Evolutionary conservation across 257 asterid species (phyloP).

Genomic region (Nyctanthes arbortristis): DNA sequence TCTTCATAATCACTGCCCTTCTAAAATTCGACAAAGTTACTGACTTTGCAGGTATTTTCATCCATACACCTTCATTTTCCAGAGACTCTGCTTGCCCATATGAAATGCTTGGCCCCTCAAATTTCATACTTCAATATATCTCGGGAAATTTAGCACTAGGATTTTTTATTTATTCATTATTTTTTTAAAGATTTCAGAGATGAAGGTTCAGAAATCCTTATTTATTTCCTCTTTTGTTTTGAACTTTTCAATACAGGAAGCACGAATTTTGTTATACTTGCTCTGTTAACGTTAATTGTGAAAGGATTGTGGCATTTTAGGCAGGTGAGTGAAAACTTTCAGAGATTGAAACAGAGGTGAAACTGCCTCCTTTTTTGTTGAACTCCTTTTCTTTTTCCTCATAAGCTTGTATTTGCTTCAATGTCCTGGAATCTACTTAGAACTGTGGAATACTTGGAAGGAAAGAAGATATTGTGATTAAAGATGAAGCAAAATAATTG

Average conservation of each 20-base stretch:
- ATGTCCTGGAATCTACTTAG: not conserved
- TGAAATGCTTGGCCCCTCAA: conserved; percentile 5
- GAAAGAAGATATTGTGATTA: not conserved
- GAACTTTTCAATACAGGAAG: conserved; percentile 55
- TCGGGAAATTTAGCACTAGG: not conserved
- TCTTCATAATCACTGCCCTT: conserved; percentile 88
- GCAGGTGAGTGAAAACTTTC: conserved; percentile 54
- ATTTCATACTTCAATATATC: not conserved
- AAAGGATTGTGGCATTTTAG: conserved; percentile 92
- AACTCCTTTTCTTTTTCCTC: not conserved
- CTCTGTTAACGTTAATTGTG: conserved; percentile 72
- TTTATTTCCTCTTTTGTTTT: not conserved
- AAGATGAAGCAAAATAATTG: conserved; percentile 6
- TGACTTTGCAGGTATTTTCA: conserved; percentile 79
- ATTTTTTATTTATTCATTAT: too few relatives aligned
- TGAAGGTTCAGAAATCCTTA: too few relatives aligned
- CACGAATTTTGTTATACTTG: conserved; percentile 83
- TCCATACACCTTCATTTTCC: conserved; percentile 1
- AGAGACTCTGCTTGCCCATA: not conserved
- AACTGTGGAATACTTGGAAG: not conserved
- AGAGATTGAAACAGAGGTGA: not conserved
- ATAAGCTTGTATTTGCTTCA: not conserved
- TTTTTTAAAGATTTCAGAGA: too few relatives aligned
- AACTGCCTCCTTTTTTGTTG: not conserved
- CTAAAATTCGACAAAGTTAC: conserved; percentile 89